A percentile compares a stretch with the other conserved stretches of the same genome.
phyloP scores from a whole-genome alignment of 306 rosid genomes.

The Alnus glutinosa region DNA sequence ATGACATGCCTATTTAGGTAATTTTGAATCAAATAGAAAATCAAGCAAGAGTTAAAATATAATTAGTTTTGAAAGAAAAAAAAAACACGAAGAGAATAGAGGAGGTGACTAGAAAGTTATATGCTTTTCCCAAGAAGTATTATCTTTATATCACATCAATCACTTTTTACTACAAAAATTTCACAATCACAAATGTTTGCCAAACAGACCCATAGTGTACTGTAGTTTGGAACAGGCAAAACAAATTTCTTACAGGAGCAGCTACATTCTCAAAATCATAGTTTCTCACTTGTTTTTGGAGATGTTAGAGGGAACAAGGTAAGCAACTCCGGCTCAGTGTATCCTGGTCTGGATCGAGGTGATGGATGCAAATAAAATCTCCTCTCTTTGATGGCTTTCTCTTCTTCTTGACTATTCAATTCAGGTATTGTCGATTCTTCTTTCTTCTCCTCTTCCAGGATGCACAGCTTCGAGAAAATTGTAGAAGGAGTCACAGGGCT shows the following conservation, averaged over 20 bases:
- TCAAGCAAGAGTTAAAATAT: neutral
- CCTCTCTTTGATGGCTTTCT: conserved; percentile 69
- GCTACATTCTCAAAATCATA: conserved; percentile 13
- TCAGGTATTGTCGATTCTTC: conserved; percentile 16
- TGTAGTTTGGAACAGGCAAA: neutral
- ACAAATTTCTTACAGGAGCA: too few species aligned
- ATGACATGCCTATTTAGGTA: too few species aligned
- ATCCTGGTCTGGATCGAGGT: conserved; percentile 52
- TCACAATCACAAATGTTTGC: too few species aligned
- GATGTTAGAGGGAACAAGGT: conserved; percentile 66
- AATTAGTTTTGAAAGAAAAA: neutral
- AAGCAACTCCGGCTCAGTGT: conserved; percentile 60
- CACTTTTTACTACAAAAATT: too few species aligned
- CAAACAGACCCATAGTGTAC: neutral
- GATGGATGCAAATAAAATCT: conserved; percentile 82
- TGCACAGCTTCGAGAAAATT: conserved; percentile 54
- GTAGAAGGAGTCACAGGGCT: conserved; percentile 68
- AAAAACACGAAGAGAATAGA: too few species aligned
- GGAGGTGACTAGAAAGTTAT: neutral
- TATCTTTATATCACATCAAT: neutral
- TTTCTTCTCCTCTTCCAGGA: conserved; percentile 44
- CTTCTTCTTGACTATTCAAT: conserved; percentile 63
- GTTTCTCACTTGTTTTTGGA: conserved; percentile 35
- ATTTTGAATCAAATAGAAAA: too few species aligned
- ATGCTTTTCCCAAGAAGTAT: conserved; percentile 14